These are phyloP conservation scores for Wickerhamomyces strasburgensis DNA, from an alignment of 805 yeast genomes.

Conservation along the genomic window DNA sequence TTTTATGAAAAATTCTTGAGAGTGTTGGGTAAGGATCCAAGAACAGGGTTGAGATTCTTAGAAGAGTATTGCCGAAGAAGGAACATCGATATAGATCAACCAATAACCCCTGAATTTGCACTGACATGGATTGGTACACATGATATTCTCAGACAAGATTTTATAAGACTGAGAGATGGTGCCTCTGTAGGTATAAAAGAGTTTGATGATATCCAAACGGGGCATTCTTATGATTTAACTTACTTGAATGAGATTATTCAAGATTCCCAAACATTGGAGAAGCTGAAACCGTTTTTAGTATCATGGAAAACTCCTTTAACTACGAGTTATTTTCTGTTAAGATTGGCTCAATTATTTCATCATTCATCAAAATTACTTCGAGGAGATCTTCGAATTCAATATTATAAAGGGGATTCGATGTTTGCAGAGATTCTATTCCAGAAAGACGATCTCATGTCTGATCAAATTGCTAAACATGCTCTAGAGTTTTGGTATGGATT, in stretches of 20 bases:
- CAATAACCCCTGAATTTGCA: conserved; percentile 38
- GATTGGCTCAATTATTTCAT: conserved; percentile 44
- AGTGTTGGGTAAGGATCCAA: conserved; percentile 26
- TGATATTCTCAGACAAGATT: conserved; percentile 35
- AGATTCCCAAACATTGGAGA: conserved; percentile 1
- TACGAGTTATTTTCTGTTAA: conserved; percentile 47
- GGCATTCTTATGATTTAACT: conserved; percentile 23
- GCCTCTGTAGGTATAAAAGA: conserved; percentile 34
- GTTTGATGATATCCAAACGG: too few species aligned
- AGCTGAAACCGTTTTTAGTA: conserved; percentile 25
- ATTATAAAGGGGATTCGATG: conserved; percentile 40
- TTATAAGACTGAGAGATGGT: conserved; percentile 38
- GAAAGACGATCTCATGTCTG: conserved; percentile 31
- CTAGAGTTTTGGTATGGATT: conserved; percentile 56
- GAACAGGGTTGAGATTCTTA: conserved; percentile 37
- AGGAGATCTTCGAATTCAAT: conserved; percentile 42
- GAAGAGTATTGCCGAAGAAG: conserved; percentile 44
- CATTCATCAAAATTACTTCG: conserved; percentile 33
- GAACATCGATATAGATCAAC: conserved; percentile 42
- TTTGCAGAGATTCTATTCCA: conserved; percentile 38
- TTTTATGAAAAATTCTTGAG: conserved; percentile 51
- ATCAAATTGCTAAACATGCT: conserved; percentile 29
- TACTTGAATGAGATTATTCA: conserved; percentile 15
- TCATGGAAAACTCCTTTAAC: conserved; percentile 55
- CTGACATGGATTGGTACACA: conserved; percentile 34